Base-by-base conservation (phyloP, 208 protist species). In the Leishmania turanica region DNA sequence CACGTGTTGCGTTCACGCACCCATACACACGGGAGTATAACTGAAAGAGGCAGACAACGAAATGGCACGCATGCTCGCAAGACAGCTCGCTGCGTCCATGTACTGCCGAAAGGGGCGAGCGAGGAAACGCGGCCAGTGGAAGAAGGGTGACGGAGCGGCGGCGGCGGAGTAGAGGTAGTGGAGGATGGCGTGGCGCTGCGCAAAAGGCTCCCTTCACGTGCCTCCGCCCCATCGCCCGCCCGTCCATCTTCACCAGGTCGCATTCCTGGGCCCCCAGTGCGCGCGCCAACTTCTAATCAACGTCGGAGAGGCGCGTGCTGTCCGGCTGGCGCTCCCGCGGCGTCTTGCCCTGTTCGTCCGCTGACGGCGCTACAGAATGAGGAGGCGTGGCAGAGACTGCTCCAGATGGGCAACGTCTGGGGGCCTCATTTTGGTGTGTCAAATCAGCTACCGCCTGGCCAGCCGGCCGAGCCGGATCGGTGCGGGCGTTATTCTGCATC, bases 281-380 rank as follows among this genome's bases (percentile, higher is more conserved):
- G 37, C 15, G 19, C 8, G 11, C 15, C 34, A 62, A 11, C n/a
- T 47, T 31, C 77, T 85, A 89, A 68, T 87, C 85, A 69, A 89
- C 86, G 40, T 88, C 85, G 34, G 85, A 91, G 47, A 91, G 60
- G 37, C 74, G 82, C 40, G 75, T 53, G 75, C 87, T 85, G 60
- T 86, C 76, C 5, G 82, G 87, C 60, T 83, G 82, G 11, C 34
- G 75, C 64, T 79, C 70, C 31, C 75, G 75, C 34, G 77, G 78
- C 5, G 76, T 88, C 37, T 15, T n/a, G 7, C 65, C 56, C 6
- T 9, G 21, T 40, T 68, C 37, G 15, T 5, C 56, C 19, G 56
- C 21, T 45, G 74, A n/a, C 40, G 24, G 21, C 24, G 3, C 5
- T 37, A 49, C 70, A 6, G 60, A 54, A 8, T 54, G 47, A 58